Evolutionary conservation across 2,329 filamentous ascomycete species (phyloP).

Genomic region (Trichoderma sp.): DNA sequence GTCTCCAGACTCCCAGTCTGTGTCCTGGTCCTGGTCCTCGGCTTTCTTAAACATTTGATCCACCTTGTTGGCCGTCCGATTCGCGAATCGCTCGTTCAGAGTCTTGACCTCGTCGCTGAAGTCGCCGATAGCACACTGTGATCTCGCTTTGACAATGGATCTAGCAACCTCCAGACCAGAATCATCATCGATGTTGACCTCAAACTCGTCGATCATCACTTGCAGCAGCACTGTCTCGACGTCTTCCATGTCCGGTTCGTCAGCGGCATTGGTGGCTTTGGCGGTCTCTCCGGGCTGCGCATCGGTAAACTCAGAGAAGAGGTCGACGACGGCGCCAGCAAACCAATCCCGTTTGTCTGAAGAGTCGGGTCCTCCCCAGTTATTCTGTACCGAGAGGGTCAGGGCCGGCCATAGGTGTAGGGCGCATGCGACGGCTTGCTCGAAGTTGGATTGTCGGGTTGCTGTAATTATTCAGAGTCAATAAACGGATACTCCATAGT

Average conservation of each 20-base stretch:
- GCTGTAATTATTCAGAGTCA: conserved; percentile 41
- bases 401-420: conserved; percentile 89
- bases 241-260: conserved; percentile 71
- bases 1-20: conserved; percentile 62
- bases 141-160: conserved; percentile 68
- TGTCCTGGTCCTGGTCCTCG: conserved; percentile 58
- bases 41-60: conserved; percentile 57
- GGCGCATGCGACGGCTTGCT: conserved; percentile 81
- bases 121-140: conserved; percentile 64
- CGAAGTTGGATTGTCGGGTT: conserved; percentile 67
- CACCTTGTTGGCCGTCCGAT: conserved; percentile 60
- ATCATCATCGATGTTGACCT: conserved; percentile 88
- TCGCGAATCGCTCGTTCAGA: conserved; percentile 64
- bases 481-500: conserved; percentile 19
- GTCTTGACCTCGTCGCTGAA: conserved; percentile 63
- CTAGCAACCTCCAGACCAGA: conserved; percentile 73
- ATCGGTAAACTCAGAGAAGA: conserved; percentile 69
- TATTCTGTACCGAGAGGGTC: conserved; percentile 79
- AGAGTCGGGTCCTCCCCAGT: conserved; percentile 83
- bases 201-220: conserved; percentile 94
- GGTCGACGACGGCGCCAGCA: conserved; percentile 80
- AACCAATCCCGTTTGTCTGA: conserved; percentile 95
- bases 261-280: conserved; percentile 33
- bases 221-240: conserved; percentile 83
- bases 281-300: conserved; percentile 33